Conservation (phyloP, 768 basidiomycete species). For the Phanerochaete sordida region DNA sequence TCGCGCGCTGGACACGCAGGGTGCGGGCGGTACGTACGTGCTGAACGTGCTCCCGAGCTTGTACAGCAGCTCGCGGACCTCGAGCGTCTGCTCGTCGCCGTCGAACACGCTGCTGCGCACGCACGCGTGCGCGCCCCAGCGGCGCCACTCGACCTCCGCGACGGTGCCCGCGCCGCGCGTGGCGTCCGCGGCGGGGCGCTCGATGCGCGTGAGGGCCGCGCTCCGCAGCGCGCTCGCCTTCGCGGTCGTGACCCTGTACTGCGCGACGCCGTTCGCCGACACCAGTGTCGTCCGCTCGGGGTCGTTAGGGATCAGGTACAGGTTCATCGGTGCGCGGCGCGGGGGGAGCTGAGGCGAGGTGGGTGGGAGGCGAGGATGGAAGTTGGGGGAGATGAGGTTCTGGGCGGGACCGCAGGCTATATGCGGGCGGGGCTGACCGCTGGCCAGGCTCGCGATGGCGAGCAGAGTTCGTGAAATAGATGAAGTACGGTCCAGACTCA, state of each 20-base stretch:
- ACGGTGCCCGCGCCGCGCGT: conserved; percentile 32
- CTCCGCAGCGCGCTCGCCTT: conserved; percentile 28
- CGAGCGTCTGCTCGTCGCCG: conserved; percentile 24
- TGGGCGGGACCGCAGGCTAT: background rate
- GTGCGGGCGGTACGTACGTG: too few relatives aligned
- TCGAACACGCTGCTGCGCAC: conserved; percentile 38
- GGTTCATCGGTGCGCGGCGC: conserved; percentile 35
- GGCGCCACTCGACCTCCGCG: conserved; percentile 48
- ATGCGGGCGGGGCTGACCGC: background rate
- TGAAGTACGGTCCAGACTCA: too few relatives aligned
- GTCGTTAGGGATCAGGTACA: conserved; percentile 50
- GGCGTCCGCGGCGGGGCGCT: conserved; percentile 36
- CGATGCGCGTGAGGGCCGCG: conserved; percentile 36
- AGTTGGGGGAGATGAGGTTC: background rate
- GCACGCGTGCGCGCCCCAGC: conserved; percentile 38
- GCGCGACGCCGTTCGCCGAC: conserved; percentile 46
- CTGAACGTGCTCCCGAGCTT: conserved; percentile 36
- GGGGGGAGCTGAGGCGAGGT: background rate
- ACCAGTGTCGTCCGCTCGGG: conserved; percentile 46
- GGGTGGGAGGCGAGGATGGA: background rate
- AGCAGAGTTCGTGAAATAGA: too few relatives aligned
- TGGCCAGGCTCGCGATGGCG: background rate
- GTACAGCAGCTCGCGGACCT: conserved; percentile 40
- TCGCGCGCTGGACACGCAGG: too few relatives aligned
- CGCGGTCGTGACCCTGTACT: conserved; percentile 44